These are phyloP conservation scores for Pyrenopolyporus hunteri DNA, from an alignment of 495 filamentous ascomycete species.

Conservation along the genomic window DNA sequence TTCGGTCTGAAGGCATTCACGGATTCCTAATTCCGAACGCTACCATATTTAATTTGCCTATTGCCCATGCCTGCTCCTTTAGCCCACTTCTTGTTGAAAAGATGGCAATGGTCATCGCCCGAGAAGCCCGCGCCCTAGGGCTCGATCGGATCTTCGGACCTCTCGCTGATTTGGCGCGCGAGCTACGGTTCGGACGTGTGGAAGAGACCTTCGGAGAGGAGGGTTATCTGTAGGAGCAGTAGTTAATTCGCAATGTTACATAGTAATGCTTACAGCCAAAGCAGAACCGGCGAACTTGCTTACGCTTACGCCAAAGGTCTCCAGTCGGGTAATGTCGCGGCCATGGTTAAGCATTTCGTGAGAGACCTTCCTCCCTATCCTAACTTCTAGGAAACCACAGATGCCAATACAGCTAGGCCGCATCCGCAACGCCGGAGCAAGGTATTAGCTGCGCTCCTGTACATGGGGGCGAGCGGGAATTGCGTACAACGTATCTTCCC, in stretches of 20 bases:
- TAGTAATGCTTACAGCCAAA: background rate
- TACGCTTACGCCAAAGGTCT: slow-evolving; percentile 65
- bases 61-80: slow-evolving; percentile 70
- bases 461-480: slow-evolving; percentile 70
- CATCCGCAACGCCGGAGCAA: slow-evolving; percentile 68
- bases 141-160: slow-evolving; percentile 74
- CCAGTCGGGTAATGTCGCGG: slow-evolving; percentile 66
- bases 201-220: slow-evolving; percentile 75
- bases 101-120: slow-evolving; percentile 66
- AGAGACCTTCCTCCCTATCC: slow-evolving; percentile 3
- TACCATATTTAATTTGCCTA: slow-evolving; percentile 77
- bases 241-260: background rate
- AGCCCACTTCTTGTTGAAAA: slow-evolving; percentile 63
- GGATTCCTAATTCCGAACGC: slow-evolving; percentile 73
- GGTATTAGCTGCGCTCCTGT: slow-evolving; percentile 72
- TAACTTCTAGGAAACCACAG: background rate
- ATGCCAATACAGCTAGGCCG: slow-evolving; percentile 44
- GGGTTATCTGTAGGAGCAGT: slow-evolving; percentile 54
- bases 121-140: slow-evolving; percentile 66
- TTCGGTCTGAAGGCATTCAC: slow-evolving; percentile 75
- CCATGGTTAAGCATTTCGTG: slow-evolving; percentile 73
- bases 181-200: slow-evolving; percentile 71
- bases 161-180: slow-evolving; percentile 68
- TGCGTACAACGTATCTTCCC: slow-evolving; percentile 71
- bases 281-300: slow-evolving; percentile 58